Conservation (phyloP, 768 basidiomycete species). For the Hirschioporus abietinus region DNA sequence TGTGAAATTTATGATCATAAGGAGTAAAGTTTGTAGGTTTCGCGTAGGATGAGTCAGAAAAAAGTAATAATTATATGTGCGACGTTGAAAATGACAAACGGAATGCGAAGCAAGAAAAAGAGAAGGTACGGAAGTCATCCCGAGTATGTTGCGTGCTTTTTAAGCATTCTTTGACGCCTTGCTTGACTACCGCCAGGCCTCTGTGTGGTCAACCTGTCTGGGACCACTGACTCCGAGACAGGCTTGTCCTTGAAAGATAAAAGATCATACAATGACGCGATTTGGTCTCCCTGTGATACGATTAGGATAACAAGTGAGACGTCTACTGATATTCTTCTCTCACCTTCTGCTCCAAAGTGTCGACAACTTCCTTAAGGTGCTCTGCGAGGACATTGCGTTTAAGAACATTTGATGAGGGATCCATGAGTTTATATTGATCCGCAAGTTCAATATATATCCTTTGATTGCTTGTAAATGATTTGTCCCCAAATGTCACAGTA, state of each 20-base stretch:
- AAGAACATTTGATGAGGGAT: slow-evolving; percentile 72
- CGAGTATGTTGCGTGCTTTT: neutral
- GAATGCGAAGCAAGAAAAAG: no score
- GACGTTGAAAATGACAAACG: neutral
- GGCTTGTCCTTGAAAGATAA: slow-evolving; percentile 72
- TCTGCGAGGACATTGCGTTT: slow-evolving; percentile 84
- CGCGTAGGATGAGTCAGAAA: neutral
- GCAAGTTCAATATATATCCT: slow-evolving; percentile 90
- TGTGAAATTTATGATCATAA: neutral
- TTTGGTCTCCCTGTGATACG: slow-evolving; percentile 75
- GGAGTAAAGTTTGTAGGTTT: neutral
- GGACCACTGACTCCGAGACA: slow-evolving; percentile 5
- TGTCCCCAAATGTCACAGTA: slow-evolving; percentile 9
- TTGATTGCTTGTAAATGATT: slow-evolving; percentile 1
- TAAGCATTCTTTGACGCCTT: slow-evolving; percentile 1
- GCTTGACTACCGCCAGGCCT: neutral
- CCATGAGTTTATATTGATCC: slow-evolving; percentile 89
- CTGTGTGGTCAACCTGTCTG: neutral
- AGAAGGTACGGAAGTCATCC: neutral
- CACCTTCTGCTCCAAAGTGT: slow-evolving; percentile 89
- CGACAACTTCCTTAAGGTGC: slow-evolving; percentile 88
- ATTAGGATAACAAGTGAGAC: neutral
- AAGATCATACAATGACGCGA: slow-evolving; percentile 84
- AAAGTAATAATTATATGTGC: neutral
- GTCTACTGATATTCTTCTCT: slow-evolving; percentile 12